These are phyloP conservation scores for Aureobasidium sp. DNA, from an alignment of 2,329 filamentous ascomycete species.

Conservation along the genomic window DNA sequence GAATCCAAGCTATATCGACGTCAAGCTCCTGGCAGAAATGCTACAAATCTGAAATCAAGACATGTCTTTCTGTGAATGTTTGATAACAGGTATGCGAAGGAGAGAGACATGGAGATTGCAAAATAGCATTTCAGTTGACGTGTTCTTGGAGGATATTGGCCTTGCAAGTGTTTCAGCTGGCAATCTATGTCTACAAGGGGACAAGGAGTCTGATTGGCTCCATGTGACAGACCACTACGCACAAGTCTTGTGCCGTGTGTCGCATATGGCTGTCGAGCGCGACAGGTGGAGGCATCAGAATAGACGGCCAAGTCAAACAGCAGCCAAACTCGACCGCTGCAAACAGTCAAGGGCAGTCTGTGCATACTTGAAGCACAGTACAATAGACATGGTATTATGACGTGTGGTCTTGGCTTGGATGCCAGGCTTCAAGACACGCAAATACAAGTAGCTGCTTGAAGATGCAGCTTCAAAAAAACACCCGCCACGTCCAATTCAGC, in stretches of 20 bases:
- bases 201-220: not conserved
- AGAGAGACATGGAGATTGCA: too few relatives aligned
- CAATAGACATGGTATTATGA: not conserved
- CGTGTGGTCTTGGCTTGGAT: slow-evolving; percentile 6
- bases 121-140: not conserved
- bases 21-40: too few relatives aligned
- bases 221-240: too few relatives aligned
- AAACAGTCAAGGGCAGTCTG: not conserved
- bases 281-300: too few relatives aligned
- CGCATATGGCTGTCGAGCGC: too few relatives aligned
- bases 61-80: too few relatives aligned
- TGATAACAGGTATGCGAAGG: too few relatives aligned
- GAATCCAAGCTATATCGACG: too few relatives aligned
- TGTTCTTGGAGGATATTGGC: slow-evolving; percentile 11
- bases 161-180: not conserved
- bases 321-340: not conserved
- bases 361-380: not conserved
- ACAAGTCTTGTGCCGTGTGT: too few relatives aligned
- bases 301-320: too few relatives aligned
- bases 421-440: not conserved
- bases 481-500: not conserved
- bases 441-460: not conserved
- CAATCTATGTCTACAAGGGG: slow-evolving; percentile 12
- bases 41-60: too few relatives aligned
- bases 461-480: not conserved